phyloP scores from a whole-genome alignment of 805 yeast species.

The Monosporozyma yasuniensis region DNA sequence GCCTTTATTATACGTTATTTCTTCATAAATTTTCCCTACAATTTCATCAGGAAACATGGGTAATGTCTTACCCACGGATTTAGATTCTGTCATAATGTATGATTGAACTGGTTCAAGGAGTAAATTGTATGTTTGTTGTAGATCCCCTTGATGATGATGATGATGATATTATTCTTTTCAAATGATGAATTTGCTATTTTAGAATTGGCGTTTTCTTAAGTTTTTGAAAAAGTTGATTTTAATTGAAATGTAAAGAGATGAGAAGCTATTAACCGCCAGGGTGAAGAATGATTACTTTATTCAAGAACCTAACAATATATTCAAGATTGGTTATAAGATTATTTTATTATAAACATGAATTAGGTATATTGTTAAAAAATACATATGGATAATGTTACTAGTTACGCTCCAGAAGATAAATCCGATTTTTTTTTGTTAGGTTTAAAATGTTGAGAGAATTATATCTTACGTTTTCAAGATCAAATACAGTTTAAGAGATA shows the following conservation, averaged over 20 bases:
- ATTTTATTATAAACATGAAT: too few relatives aligned
- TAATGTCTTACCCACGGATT: neutral
- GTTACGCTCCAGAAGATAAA: too few relatives aligned
- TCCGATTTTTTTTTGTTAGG: too few relatives aligned
- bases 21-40: conserved; percentile 19
- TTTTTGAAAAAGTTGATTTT: neutral
- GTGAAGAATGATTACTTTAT: neutral
- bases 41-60: conserved; percentile 26
- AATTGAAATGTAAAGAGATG: neutral
- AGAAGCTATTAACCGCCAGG: neutral
- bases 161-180: neutral
- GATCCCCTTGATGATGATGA: neutral
- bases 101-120: neutral
- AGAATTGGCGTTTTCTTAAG: neutral
- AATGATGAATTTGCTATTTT: neutral
- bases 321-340: too few relatives aligned
- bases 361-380: too few relatives aligned
- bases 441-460: too few relatives aligned
- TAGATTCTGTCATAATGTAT: neutral
- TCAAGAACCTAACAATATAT: too few relatives aligned
- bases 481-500: too few relatives aligned
- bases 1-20: conserved; percentile 29
- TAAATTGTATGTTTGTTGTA: neutral
- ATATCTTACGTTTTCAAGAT: too few relatives aligned
- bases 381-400: too few relatives aligned